Evolutionary conservation across 2,329 filamentous ascomycete genomes (phyloP), one percentile per base, ranked within the genome.

Genomic region (Ceratocystis albifundus): DNA sequence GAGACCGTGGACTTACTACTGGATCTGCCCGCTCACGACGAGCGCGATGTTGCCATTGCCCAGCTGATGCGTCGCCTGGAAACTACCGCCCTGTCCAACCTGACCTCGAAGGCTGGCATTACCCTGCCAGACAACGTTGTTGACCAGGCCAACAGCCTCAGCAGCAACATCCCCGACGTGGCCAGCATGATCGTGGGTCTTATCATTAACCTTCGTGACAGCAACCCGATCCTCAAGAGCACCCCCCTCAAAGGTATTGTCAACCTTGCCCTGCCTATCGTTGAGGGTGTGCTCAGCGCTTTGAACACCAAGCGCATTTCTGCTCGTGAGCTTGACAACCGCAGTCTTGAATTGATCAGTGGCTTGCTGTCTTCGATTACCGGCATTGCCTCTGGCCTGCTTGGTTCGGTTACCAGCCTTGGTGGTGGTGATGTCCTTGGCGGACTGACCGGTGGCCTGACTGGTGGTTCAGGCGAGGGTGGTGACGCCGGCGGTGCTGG

Each of bases 211-310:
- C 46, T 64, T 57, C 64, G 59, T 2, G 28, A 61, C 10, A 53
- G 22, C 50, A 62, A 20, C 30, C 50, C 62, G 28, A 6, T 64
- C 15, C 53, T 65, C 15, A 41, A 62, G 7, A 1, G 57, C 25
- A 65, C 63, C 4, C 59, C 68, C 15, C 30, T 68, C 2, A 28
- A 65, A 4, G 63, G 62, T 32, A 64, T 68, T 4, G 44, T 64
- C 25, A 50, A 66, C 59, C 41, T 66, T 6, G 15, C 28, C 20
- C 20, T 64, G 12, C 67, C 67, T 48, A 17, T 65, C 3, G 3
- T 69, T 7, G 65, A 69, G 61, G 53, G 50, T 61, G 30, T 69
- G 15, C 61, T 67, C 15, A 46, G 28, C 55, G 17, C 36, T 22
- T 2, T 68, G 2, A 44, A 12, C 7, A 4, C 15, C 36, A 55